Base-by-base conservation (phyloP, 257 asterid genomes). In the Asclepias syriaca region DNA sequence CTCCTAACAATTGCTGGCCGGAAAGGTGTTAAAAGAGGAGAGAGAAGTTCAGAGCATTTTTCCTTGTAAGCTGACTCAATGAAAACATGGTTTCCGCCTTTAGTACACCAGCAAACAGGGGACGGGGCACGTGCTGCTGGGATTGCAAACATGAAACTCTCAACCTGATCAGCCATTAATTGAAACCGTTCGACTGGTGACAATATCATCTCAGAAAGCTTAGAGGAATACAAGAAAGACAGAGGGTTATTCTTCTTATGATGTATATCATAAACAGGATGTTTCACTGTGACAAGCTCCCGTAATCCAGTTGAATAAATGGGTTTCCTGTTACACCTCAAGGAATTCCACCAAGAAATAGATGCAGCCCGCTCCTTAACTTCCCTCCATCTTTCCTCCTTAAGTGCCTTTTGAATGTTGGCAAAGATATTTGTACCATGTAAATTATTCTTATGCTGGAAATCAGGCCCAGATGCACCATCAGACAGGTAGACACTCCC, bases 91-190 rank as follows among this genome's bases (percentile, higher is more conserved):
- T 90, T 78, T 83, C 87, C 89, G 58, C 90, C 81, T 74, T 81
- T 92, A 78, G 96, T 87, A 87, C 96, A 90, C 98, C 98, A 90
- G 85, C 95, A 88, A 82, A 85, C 83, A 29, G 99, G 97, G 65
- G 96, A 73, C 54, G 97, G 94, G 48, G 96, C 96, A 69, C 99
- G 99, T 51, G 98, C 98, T 10, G 98, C 97, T 71, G 99, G 99
- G 78, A 92, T 95, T 76, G 97, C 97, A 80, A 95, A 95, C 99
- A 95, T 85, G 87, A 90, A 95, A 82, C 96, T 87, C 78, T 89
- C 99, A 48, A 95, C 93, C 85, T 80, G 90, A 85, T 82, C 86
- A 32, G 80, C 86, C 85, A 87, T 87, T 84, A 82, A 85, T 50
- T 73, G 77, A 75, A 95, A 88, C 80, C 99, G 86, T 78, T 89